phyloP scores from a whole-genome alignment of 768 basidiomycete species.

The Naematelia encephala region DNA sequence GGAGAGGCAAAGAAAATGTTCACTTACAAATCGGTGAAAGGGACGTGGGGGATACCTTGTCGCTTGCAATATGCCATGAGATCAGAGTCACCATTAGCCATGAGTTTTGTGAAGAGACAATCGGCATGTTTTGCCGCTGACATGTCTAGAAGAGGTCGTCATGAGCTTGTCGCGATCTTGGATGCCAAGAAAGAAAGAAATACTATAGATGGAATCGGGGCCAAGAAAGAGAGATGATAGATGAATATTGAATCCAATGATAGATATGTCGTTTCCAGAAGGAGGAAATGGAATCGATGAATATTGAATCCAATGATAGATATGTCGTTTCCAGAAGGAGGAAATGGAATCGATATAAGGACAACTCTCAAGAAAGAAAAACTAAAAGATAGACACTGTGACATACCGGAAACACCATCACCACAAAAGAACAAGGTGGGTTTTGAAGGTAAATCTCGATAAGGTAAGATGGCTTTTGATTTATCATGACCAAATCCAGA shows the following conservation, averaged over 20 bases:
- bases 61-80: conserved; percentile 75
- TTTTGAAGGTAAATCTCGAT: conserved; percentile 62
- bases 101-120: conserved; percentile 82
- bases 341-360: background rate
- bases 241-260: too few relatives aligned
- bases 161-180: too few relatives aligned
- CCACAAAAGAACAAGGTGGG: conserved; percentile 95
- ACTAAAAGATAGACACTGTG: too few relatives aligned
- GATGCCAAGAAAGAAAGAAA: too few relatives aligned
- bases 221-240: too few relatives aligned
- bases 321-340: background rate
- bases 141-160: conserved; percentile 60
- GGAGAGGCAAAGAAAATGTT: background rate
- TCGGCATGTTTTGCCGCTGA: conserved; percentile 91
- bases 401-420: conserved; percentile 87
- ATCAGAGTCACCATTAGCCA: conserved; percentile 63
- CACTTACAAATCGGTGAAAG: conserved; percentile 64
- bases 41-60: conserved; percentile 72
- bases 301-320: too few relatives aligned
- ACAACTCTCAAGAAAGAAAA: background rate
- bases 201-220: too few relatives aligned
- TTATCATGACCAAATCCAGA: conserved; percentile 95
- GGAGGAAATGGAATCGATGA: too few relatives aligned
- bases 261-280: too few relatives aligned
- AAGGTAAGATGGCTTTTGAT: conserved; percentile 87